Conservation (phyloP, 768 basidiomycete genomes). For the Aureoboletus auriporus region DNA sequence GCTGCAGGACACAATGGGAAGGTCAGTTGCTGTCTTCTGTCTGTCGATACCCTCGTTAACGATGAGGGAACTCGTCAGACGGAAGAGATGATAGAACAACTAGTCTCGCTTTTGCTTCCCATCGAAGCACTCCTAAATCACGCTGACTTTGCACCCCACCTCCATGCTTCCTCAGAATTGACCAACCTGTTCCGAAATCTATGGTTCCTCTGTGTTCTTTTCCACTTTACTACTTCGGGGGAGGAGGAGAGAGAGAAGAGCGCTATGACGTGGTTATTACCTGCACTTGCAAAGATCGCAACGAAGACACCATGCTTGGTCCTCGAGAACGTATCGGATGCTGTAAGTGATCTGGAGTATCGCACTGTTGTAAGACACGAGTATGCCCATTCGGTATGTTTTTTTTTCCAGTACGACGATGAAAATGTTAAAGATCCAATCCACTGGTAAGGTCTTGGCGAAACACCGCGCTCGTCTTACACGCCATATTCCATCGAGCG, state of each 20-base stretch:
- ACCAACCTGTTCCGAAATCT: slow-evolving; percentile 83
- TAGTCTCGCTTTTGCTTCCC: slow-evolving; percentile 84
- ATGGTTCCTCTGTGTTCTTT: slow-evolving; percentile 91
- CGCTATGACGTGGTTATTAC: slow-evolving; percentile 75
- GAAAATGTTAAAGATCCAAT: background rate
- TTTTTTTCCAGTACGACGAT: background rate
- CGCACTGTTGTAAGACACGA: slow-evolving; percentile 88
- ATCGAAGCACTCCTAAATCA: slow-evolving; percentile 85
- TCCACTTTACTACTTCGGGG: slow-evolving; percentile 60
- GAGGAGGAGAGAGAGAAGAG: slow-evolving; percentile 45
- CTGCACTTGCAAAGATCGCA: slow-evolving; percentile 77
- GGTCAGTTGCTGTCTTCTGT: slow-evolving; percentile 35
- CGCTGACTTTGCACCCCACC: slow-evolving; percentile 58
- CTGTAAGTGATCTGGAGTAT: slow-evolving; percentile 86
- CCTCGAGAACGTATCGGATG: slow-evolving; percentile 77
- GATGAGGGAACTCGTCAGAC: slow-evolving; percentile 38
- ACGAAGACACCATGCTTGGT: slow-evolving; percentile 83
- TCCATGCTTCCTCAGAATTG: slow-evolving; percentile 51
- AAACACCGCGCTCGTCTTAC: slow-evolving; percentile 64
- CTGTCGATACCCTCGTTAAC: slow-evolving; percentile 4
- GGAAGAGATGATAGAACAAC: slow-evolving; percentile 81
- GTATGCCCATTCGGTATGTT: slow-evolving; percentile 69
- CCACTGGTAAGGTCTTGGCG: slow-evolving; percentile 51
- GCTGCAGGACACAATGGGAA: slow-evolving; percentile 63
- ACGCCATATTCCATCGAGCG: slow-evolving; percentile 60